Evolutionary conservation across 768 basidiomycete genomes (phyloP).

Genomic region (Phylloporus scabripes): DNA sequence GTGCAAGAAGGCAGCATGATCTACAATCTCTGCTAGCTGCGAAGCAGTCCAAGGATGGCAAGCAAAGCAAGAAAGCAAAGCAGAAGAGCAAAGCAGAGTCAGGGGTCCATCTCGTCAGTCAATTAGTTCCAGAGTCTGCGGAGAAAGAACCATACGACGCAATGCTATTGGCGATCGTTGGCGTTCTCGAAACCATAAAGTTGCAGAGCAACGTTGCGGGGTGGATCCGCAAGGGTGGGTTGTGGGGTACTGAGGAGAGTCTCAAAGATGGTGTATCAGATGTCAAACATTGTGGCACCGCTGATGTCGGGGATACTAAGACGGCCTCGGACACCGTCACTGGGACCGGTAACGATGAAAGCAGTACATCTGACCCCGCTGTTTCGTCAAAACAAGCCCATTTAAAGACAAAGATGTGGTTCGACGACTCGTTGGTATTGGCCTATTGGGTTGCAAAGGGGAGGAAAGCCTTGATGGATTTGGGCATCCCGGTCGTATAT

Average conservation of each 20-base stretch:
- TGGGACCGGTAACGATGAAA: conserved; percentile 13
- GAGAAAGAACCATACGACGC: conserved; percentile 38
- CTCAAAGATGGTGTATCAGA: not conserved
- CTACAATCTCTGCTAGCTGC: conserved; percentile 25
- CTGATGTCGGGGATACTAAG: not conserved
- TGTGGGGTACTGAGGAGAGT: conserved; percentile 24
- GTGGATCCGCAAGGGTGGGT: conserved; percentile 59
- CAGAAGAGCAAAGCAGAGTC: not conserved
- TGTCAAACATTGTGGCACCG: not conserved
- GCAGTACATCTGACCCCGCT: conserved; percentile 5
- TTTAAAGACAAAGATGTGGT: conserved; percentile 41
- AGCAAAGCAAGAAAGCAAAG: conserved; percentile 5
- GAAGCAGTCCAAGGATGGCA: conserved; percentile 9
- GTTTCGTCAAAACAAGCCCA: conserved; percentile 4
- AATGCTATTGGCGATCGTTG: conserved; percentile 57
- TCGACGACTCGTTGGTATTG: conserved; percentile 39
- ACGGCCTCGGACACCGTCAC: not conserved
- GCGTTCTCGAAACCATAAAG: conserved; percentile 57
- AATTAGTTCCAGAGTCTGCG: not conserved
- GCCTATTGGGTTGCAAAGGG: conserved; percentile 51
- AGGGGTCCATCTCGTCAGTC: not conserved
- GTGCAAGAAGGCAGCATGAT: conserved; percentile 37
- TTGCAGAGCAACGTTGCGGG: conserved; percentile 57
- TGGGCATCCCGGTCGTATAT: conserved; percentile 43
- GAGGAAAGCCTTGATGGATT: conserved; percentile 39